These are phyloP conservation scores for Torulaspora indica DNA, from an alignment of 805 yeast species.

Conservation along the genomic window DNA sequence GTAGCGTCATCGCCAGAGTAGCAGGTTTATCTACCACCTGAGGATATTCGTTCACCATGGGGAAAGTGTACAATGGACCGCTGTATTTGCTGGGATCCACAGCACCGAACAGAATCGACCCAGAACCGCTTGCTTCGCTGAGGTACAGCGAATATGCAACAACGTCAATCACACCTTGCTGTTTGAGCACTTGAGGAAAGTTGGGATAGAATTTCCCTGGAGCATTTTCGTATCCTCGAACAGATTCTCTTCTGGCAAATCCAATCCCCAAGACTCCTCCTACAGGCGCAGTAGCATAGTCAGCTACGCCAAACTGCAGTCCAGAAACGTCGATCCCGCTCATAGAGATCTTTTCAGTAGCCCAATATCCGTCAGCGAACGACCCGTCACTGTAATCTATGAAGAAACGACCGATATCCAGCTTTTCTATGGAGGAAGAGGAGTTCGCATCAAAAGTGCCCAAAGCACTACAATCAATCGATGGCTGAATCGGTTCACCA, in stretches of 20 bases:
- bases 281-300: slow-evolving; percentile 47
- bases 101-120: slow-evolving; percentile 60
- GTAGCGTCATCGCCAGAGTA: slow-evolving; percentile 47
- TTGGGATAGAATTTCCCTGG: slow-evolving; percentile 45
- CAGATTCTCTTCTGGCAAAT: slow-evolving; percentile 54
- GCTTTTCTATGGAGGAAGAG: slow-evolving; percentile 17
- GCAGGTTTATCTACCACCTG: slow-evolving; percentile 29
- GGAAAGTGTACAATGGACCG: slow-evolving; percentile 46
- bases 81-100: slow-evolving; percentile 50
- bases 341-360: slow-evolving; percentile 52
- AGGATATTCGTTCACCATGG: slow-evolving; percentile 44
- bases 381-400: slow-evolving; percentile 47
- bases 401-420: slow-evolving; percentile 29
- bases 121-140: slow-evolving; percentile 38
- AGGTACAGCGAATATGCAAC: slow-evolving; percentile 57
- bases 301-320: slow-evolving; percentile 65
- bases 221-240: slow-evolving; percentile 24
- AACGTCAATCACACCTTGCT: slow-evolving; percentile 47
- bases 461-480: slow-evolving; percentile 22
- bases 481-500: slow-evolving; percentile 14
- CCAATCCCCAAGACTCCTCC: slow-evolving; percentile 69
- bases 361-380: slow-evolving; percentile 54
- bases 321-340: slow-evolving; percentile 44
- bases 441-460: slow-evolving; percentile 17
- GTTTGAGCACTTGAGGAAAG: slow-evolving; percentile 53